These are phyloP conservation scores for Saturnispora diversa DNA, from an alignment of 805 yeast genomes.

Conservation along the genomic window DNA sequence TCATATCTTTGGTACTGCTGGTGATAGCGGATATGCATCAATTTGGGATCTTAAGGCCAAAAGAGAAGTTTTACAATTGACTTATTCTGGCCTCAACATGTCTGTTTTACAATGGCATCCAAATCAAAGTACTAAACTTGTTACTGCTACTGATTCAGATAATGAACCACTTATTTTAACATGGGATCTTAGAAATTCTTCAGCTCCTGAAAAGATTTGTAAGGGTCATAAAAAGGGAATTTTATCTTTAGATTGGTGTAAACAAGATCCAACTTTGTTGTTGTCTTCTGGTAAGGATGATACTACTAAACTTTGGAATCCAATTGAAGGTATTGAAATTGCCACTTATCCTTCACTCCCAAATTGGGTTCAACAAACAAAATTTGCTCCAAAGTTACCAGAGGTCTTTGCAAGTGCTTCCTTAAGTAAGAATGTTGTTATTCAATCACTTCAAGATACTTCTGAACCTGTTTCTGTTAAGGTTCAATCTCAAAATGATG, in stretches of 20 bases:
- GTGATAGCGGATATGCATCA: slow-evolving; percentile 77
- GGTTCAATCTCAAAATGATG: slow-evolving; percentile 41
- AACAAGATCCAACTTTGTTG: slow-evolving; percentile 66
- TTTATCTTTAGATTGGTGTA: slow-evolving; percentile 88
- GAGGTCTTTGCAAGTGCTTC: slow-evolving; percentile 85
- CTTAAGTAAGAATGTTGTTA: slow-evolving; percentile 70
- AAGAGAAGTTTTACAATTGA: slow-evolving; percentile 80
- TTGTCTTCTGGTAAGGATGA: slow-evolving; percentile 93
- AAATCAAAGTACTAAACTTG: slow-evolving; percentile 69
- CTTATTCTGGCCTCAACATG: slow-evolving; percentile 64
- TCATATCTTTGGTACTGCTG: slow-evolving; percentile 87
- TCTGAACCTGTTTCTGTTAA: slow-evolving; percentile 45
- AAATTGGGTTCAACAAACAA: slow-evolving; percentile 87
- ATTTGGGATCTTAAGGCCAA: slow-evolving; percentile 90
- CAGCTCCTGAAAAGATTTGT: slow-evolving; percentile 74
- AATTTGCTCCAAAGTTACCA: slow-evolving; percentile 82
- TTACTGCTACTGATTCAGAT: slow-evolving; percentile 83
- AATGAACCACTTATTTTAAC: slow-evolving; percentile 68
- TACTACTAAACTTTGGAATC: slow-evolving; percentile 85
- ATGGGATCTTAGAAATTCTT: slow-evolving; percentile 93
- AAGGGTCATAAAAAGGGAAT: slow-evolving; percentile 84
- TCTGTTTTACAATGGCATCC: slow-evolving; percentile 96
- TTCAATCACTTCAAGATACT: slow-evolving; percentile 87
- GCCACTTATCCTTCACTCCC: slow-evolving; percentile 89
- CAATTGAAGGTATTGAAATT: slow-evolving; percentile 57